Conservation (phyloP, 2,329 filamentous ascomycete genomes). For the Phoma sp. region DNA sequence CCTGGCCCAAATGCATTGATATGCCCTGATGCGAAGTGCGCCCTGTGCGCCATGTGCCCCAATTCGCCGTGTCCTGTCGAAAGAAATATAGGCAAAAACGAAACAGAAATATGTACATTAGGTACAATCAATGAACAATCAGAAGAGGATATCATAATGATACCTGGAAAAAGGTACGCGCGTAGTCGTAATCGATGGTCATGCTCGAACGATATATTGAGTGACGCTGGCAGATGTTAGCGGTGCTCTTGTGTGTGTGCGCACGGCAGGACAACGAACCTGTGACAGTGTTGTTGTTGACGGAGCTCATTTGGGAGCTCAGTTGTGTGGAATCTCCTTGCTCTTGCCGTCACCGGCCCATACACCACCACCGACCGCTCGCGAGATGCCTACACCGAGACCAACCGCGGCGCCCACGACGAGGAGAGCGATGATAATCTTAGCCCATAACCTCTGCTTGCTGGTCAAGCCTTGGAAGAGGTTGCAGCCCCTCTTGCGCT, state of each 20-base stretch:
- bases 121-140: conserved; percentile 19
- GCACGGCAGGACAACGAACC: conserved; percentile 8
- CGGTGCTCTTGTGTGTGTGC: background rate
- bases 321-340: conserved; percentile 42
- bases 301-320: conserved; percentile 11
- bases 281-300: conserved; percentile 13
- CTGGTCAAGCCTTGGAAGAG: conserved; percentile 51
- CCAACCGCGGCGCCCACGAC: conserved; percentile 56
- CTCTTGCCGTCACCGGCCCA: conserved; percentile 50
- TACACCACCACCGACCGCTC: conserved; percentile 57
- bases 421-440: conserved; percentile 54
- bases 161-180: conserved; percentile 7
- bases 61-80: conserved; percentile 4
- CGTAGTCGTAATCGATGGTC: conserved; percentile 1
- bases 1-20: conserved; percentile 16
- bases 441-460: conserved; percentile 53
- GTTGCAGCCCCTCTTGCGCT: conserved; percentile 49
- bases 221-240: conserved; percentile 12
- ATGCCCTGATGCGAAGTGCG: conserved; percentile 13
- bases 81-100: conserved; percentile 7
- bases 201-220: conserved; percentile 8
- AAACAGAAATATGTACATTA: conserved; percentile 27
- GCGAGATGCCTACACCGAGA: conserved; percentile 57
- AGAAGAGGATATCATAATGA: conserved; percentile 24
- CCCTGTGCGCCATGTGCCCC: conserved; percentile 13